Evolutionary conservation across 768 basidiomycete genomes (phyloP), one percentile per base, ranked within the genome.

Genomic region (Pisolithus sp.): DNA sequence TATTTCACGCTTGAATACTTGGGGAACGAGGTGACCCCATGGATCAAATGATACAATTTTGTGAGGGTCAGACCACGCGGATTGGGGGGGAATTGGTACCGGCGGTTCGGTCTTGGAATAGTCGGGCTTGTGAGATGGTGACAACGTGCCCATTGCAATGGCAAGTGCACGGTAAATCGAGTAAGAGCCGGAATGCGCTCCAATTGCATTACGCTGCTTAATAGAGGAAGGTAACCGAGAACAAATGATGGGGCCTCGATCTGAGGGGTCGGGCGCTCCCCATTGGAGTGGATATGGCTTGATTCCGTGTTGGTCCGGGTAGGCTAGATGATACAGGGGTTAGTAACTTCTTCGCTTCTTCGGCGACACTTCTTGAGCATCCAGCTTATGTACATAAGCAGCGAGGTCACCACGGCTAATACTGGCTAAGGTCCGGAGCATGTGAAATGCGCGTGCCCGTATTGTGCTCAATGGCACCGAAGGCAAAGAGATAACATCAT

Each of bases 21-120:
- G 77, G 4, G 86, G 90, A 0, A 85, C 88, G 48, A 95, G 71
- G 60, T 95, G 93, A 2, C 94, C 94, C 81, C 84, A 96, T 0
- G 94, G 94, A 61, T 98, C 94, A 64, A 97, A 86, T 4, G 85
- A 83, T 38, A 95, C 93, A 60, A 97, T 93, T 78, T 90, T 90
- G 56, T 56, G 58, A 5, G 82, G 76, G 58, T 87, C 81, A 40
- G 68, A 79, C 94, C 94, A 98, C 5, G 81, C 67, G 0, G 85
- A 81, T 57, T 89, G 82, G 15, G 82, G 85, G 12, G 83, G 85
- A 55, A 96, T 82, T 36, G 76, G 66, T 30, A 96, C 81, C 0
- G 93, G 89, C 0, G 94, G 94, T 64, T 94, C 84, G 0, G 92
- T 93, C 63, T 81, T 76, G 41, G 77, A 73, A 68, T 86, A 94